A percentile compares a stretch with the other conserved stretches of the same genome.
phyloP scores from a whole-genome alignment of 805 yeast genomes.

The Ogataea corticis region DNA sequence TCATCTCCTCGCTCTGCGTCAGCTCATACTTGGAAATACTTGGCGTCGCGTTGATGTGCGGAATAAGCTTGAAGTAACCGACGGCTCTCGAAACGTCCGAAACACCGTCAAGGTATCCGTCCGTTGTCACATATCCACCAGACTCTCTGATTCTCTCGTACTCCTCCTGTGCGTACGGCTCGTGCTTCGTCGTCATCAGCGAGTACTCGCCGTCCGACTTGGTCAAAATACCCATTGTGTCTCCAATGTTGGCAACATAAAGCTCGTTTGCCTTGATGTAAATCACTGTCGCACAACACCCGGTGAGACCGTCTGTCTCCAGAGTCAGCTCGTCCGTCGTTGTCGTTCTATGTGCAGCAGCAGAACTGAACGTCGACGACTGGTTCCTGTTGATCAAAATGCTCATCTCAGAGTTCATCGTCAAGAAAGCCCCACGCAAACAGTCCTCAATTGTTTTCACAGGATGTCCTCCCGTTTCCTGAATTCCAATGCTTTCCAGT shows the following conservation, averaged over 20 bases:
- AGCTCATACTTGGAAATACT: constrained; percentile 63
- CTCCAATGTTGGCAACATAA: constrained; percentile 89
- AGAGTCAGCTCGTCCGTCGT: constrained; percentile 53
- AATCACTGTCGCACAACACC: constrained; percentile 81
- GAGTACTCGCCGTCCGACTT: constrained; percentile 78
- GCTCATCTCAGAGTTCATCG: constrained; percentile 80
- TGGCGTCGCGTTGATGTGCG: constrained; percentile 89
- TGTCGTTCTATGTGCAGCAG: constrained; percentile 53
- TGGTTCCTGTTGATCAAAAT: constrained; percentile 50
- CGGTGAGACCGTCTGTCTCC: constrained; percentile 71
- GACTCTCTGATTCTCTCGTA: constrained; percentile 86
- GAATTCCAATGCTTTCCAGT: constrained; percentile 41
- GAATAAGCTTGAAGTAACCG: constrained; percentile 82
- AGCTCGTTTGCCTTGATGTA: constrained; percentile 71
- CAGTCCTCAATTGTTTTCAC: constrained; percentile 68
- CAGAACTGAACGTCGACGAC: constrained; percentile 41
- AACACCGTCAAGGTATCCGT: constrained; percentile 82
- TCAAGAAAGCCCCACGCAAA: constrained; percentile 75
- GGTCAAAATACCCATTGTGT: constrained; percentile 77
- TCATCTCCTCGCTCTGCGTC: constrained; percentile 74
- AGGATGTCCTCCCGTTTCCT: constrained; percentile 38
- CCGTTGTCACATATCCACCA: constrained; percentile 87
- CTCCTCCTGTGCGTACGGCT: constrained; percentile 75
- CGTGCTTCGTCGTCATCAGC: constrained; percentile 75
- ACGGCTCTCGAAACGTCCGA: constrained; percentile 86